Evolutionary conservation across 2,329 filamentous ascomycete genomes (phyloP), one percentile per base, ranked within the genome.

Genomic region (Piedraia hortae): DNA sequence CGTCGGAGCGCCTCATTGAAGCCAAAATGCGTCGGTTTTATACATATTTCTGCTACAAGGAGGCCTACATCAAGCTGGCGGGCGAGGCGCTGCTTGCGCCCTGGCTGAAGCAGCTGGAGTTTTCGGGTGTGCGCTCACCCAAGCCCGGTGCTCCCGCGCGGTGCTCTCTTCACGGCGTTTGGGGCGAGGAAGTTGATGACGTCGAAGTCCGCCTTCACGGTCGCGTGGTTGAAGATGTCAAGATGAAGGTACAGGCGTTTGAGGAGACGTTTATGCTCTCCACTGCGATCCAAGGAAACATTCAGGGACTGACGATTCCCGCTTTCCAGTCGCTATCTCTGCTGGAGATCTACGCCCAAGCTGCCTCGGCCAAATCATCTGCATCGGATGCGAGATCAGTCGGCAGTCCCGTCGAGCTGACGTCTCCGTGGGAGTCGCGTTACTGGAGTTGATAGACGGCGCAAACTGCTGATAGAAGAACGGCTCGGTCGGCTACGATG

Each of bases 21-120:
- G 54, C 48, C 11, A 66, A 65, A 37, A 48, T 80, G 13, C 54
- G 69, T 4, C 54, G 59, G 23, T 82, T 82, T 39, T 82, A 78
- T 40, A 59, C 69, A 1, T 60, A 71, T 27, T 82, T 72, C 67
- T 74, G 68, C 41, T 56, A 75, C 41, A 65, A 74, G 34, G 73
- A 82, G 47, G 66, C 71, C 1, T 80, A 74, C 39, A 65, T 80
- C 43, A 82, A 80, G 56, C 64, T 82, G 48, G 72, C 70, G 14
- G 73, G 73, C 12, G 70, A 80, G 35, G 73, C 70, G 1, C 51
- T 82, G 26, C 50, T 78, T 5, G 73, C 73, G 0, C 51, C 53
- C 3, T 82, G 73, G 73, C 51, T 82, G 21, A 50, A 49, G 22
- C 59, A 70, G 21, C 47, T 80, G 5, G 67, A 78, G 34, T 74